Conservation (phyloP, 768 basidiomycete genomes). For the Boletus rufocinnamomeus region DNA sequence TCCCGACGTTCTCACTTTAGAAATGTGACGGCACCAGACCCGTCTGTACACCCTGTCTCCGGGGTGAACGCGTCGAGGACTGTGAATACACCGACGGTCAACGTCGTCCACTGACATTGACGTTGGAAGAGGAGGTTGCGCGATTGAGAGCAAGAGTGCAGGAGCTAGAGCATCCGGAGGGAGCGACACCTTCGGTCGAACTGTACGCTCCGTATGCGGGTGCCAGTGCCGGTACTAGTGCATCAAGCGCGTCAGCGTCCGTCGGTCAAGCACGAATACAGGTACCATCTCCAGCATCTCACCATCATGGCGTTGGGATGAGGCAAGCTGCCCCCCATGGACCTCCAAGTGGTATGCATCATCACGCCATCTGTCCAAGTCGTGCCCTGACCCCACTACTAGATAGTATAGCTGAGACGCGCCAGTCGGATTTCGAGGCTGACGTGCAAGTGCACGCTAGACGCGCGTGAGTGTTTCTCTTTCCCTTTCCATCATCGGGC, state of each 20-base stretch:
- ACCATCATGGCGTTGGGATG: not conserved
- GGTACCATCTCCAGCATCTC: not conserved
- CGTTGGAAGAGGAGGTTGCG: constrained; percentile 59
- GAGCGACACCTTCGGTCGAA: constrained; percentile 46
- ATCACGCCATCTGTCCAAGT: not conserved
- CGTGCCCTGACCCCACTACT: not conserved
- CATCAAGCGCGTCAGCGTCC: not conserved
- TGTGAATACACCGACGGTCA: constrained; percentile 73
- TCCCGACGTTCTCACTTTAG: constrained; percentile 32
- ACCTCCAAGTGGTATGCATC: constrained; percentile 2
- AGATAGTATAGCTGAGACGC: not conserved
- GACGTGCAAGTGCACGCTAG: constrained; percentile 1
- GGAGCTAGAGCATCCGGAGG: constrained; percentile 57
- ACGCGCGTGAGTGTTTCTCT: constrained; percentile 13
- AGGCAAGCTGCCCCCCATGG: not conserved
- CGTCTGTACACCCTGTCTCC: constrained; percentile 61
- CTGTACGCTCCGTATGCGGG: constrained; percentile 51
- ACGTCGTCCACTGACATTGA: constrained; percentile 58
- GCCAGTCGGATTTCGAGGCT: not conserved
- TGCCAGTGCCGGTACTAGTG: not conserved
- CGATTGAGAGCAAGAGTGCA: constrained; percentile 57
- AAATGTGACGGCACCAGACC: constrained; percentile 70
- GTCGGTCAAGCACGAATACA: not conserved
- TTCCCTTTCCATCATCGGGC: not conserved
- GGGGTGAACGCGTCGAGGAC: constrained; percentile 60